A percentile compares a stretch with the other conserved stretches of the same genome.
These are phyloP conservation scores for Zygosaccharomyces lentus DNA, from an alignment of 805 yeast species.

Conservation along the genomic window DNA sequence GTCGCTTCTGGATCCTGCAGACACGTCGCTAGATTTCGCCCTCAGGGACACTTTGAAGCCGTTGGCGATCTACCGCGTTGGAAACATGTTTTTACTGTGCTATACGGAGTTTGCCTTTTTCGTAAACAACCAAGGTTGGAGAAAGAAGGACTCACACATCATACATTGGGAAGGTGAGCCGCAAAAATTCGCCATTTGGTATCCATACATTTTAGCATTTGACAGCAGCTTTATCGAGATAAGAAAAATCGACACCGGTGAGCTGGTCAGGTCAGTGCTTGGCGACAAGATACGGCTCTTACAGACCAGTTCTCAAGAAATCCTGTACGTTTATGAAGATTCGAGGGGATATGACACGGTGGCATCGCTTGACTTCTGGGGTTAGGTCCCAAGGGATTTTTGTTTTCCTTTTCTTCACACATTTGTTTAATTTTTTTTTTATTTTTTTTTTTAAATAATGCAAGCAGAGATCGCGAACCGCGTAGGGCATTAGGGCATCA, in stretches of 20 bases:
- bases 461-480: too few relatives aligned
- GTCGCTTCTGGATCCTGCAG: slow-evolving; percentile 94
- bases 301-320: slow-evolving; percentile 89
- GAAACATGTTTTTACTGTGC: slow-evolving; percentile 80
- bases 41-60: slow-evolving; percentile 70
- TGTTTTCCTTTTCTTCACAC: neutral
- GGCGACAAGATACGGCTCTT: slow-evolving; percentile 89
- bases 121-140: slow-evolving; percentile 94
- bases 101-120: slow-evolving; percentile 93
- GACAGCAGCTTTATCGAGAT: slow-evolving; percentile 89
- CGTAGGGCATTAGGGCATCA: too few relatives aligned
- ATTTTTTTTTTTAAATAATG: neutral
- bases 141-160: slow-evolving; percentile 89
- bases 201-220: slow-evolving; percentile 88
- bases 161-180: slow-evolving; percentile 97
- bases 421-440: neutral
- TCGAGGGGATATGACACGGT: slow-evolving; percentile 89
- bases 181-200: slow-evolving; percentile 85
- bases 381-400: slow-evolving; percentile 20
- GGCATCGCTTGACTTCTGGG: slow-evolving; percentile 90
- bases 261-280: slow-evolving; percentile 76
- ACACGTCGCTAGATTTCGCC: slow-evolving; percentile 93
- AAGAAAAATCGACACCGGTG: slow-evolving; percentile 84
- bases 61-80: slow-evolving; percentile 83
- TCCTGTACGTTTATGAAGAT: slow-evolving; percentile 85